phyloP scores from a whole-genome alignment of 768 basidiomycete species.

The Boletus sp. region DNA sequence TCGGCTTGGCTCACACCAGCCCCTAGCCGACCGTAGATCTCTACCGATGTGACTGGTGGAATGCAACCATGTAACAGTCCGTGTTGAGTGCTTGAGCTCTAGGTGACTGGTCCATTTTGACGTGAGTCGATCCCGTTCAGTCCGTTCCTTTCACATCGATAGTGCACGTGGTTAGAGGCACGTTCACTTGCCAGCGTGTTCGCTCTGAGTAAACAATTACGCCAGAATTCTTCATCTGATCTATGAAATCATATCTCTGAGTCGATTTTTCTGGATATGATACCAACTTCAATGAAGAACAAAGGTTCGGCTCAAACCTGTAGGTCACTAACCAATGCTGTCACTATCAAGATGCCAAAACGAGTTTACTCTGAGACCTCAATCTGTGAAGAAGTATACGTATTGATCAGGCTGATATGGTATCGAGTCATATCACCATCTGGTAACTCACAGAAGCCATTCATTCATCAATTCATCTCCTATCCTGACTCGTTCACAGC shows the following conservation, averaged over 20 bases:
- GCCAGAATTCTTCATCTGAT: slow-evolving; percentile 3
- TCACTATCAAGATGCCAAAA: slow-evolving; percentile 8
- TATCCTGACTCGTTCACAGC: slow-evolving; percentile 9
- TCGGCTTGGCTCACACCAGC: background rate
- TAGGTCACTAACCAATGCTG: background rate
- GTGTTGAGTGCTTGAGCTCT: background rate
- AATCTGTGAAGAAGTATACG: background rate
- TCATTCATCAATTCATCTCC: slow-evolving; percentile 6
- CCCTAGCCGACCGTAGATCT: slow-evolving; percentile 1
- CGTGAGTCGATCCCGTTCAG: background rate
- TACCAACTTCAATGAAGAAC: slow-evolving; percentile 5
- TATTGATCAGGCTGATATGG: slow-evolving; percentile 12
- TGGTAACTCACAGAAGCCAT: slow-evolving; percentile 11
- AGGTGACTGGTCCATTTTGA: background rate
- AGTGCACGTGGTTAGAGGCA: background rate
- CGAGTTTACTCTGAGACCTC: background rate
- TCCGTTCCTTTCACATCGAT: background rate
- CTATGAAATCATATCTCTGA: slow-evolving; percentile 5
- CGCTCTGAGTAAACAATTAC: background rate
- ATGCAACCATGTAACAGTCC: background rate
- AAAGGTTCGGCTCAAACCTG: slow-evolving; percentile 1
- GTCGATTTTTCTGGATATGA: slow-evolving; percentile 1
- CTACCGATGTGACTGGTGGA: slow-evolving; percentile 7
- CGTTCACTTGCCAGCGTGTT: background rate
- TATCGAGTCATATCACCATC: slow-evolving; percentile 18